Evolutionary conservation across 2,329 filamentous ascomycete species (phyloP).

Genomic region (Penicillium olsonii): DNA sequence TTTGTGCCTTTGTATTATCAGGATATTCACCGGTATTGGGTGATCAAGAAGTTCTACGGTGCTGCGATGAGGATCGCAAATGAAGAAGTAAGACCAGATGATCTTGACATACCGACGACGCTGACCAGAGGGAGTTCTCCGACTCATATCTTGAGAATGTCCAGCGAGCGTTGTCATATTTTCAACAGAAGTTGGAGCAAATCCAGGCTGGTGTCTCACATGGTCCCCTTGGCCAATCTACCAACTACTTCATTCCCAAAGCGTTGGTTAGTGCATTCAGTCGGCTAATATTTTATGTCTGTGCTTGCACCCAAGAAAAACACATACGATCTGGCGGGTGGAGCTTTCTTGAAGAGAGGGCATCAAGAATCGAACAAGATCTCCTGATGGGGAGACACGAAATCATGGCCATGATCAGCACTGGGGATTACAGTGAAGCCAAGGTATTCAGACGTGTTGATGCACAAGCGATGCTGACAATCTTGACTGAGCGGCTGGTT

Average conservation of each 20-base stretch:
- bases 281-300: conserved; percentile 3
- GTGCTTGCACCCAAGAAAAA: not conserved
- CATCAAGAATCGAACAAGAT: not conserved
- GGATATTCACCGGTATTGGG: not conserved
- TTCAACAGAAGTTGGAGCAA: conserved; percentile 1
- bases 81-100: not conserved
- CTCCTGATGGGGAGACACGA: not conserved
- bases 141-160: conserved; percentile 2
- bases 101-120: not conserved
- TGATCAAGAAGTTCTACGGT: conserved; percentile 9
- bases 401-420: conserved; percentile 6
- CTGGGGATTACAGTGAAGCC: conserved; percentile 9
- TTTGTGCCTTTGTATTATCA: conserved; percentile 8
- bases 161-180: not conserved
- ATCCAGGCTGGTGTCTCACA: conserved; percentile 2
- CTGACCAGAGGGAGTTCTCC: not conserved
- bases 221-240: not conserved
- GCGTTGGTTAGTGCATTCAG: conserved; percentile 6
- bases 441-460: conserved; percentile 6
- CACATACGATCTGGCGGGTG: not conserved
- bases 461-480: conserved; percentile 2
- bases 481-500: conserved; percentile 2
- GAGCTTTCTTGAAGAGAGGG: not conserved
- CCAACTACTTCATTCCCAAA: conserved; percentile 2
- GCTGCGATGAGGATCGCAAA: not conserved